Base-by-base conservation (phyloP, 345 rosid genomes). In the Firmiana major region DNA sequence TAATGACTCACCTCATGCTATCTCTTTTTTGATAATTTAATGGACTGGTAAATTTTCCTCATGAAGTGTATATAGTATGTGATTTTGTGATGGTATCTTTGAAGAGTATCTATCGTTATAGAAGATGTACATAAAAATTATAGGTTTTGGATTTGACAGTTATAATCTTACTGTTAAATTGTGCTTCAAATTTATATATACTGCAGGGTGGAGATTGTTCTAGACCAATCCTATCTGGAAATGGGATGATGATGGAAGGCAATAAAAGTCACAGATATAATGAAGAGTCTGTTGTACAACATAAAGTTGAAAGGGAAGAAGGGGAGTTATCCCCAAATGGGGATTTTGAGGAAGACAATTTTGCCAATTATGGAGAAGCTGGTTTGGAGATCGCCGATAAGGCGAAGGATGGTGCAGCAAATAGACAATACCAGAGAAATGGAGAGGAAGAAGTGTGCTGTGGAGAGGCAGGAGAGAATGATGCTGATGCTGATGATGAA, bases 281-380 rank as follows among this genome's bases (percentile, higher is more conserved):
- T 49, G 89, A 88, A 82, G 90, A 80, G 79, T 74, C 87, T 24
- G 77, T 70, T 53, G 86, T 79, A 46, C 89, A 87, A 75, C 76
- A 86, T 49, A 94, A 89, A 88, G 88, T 86, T 75, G 97, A 94
- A 83, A 96, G 98, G 85, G 99, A 96, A 77, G 99, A 96, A 82
- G 99, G 99, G 69, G 99, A 96, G 79, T 86, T 96, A 83, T 96
- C 99, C 77, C 99, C 99, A 63, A 91, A 86, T 79, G 98, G 93
- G 55, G 97, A 93, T 79, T 93, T 88, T 75, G 97, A 92, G 86
- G 98, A 92, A 84, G 98, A 93, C 73, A 89, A 89, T 74, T 93
- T 92, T 81, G 93, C 88, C 31, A 92, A 80, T 81, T 87, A 87
- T 88, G 96, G 84, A 73, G 96, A 87, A 78, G 84, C 81, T 79